These are phyloP conservation scores for Diaporthe sp. DNA, from an alignment of 2,329 filamentous ascomycete genomes.

Conservation along the genomic window DNA sequence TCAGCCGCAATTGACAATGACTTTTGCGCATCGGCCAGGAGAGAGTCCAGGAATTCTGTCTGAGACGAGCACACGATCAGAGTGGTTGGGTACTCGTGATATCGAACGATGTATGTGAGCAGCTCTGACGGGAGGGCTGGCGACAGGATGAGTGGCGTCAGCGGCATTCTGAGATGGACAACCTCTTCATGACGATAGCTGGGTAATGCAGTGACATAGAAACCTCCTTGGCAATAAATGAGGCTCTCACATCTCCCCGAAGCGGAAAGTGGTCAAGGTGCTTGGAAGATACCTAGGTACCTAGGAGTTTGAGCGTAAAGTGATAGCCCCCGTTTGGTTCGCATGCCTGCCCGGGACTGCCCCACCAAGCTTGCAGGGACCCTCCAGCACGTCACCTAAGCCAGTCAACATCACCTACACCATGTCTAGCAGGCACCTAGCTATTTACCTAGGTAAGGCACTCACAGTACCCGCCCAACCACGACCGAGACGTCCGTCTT, in stretches of 20 bases:
- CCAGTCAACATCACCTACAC: slow-evolving; percentile 2
- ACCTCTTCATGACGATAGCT: not conserved
- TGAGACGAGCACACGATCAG: slow-evolving; percentile 80
- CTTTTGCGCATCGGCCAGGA: slow-evolving; percentile 63
- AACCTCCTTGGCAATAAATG: not conserved
- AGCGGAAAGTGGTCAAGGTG: not conserved
- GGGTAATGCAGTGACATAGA: not conserved
- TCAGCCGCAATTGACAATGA: not conserved
- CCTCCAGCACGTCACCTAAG: slow-evolving; percentile 12
- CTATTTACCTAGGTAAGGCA: not conserved
- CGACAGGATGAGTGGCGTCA: slow-evolving; percentile 61
- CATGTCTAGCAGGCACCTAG: slow-evolving; percentile 9
- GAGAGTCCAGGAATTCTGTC: slow-evolving; percentile 73
- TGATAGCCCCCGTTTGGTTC: not conserved
- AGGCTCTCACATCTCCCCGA: not conserved
- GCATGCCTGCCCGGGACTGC: slow-evolving; percentile 21
- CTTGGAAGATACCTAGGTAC: not conserved
- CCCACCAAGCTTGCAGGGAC: slow-evolving; percentile 29
- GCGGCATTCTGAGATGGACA: slow-evolving; percentile 23
- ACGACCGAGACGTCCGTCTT: not conserved
- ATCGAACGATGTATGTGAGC: slow-evolving; percentile 73
- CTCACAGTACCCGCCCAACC: not conserved
- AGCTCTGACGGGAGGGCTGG: slow-evolving; percentile 72
- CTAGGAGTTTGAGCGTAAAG: not conserved
- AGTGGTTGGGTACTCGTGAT: slow-evolving; percentile 70